Base-by-base conservation (phyloP, 164 flowering plant genomes). In the Akebia trifoliata region DNA sequence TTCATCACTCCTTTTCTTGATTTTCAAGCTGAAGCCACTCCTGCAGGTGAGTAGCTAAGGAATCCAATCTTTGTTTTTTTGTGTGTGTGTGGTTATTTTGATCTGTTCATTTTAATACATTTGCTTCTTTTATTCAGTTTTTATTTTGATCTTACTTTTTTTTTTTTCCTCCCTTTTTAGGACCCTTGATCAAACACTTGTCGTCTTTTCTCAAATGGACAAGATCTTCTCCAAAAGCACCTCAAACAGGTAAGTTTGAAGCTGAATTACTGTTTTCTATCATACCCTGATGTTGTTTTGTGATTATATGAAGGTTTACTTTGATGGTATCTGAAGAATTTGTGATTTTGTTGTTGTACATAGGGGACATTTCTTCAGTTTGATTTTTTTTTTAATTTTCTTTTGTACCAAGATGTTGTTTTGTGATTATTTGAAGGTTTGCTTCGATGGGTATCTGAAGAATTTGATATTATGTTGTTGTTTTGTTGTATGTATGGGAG, bases 201-300 rank as follows among this genome's bases (percentile, higher is more conserved):
- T 73, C 91, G 42, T 80, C 90, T 22, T 48, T 92, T 48, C 62
- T 89, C 61, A 86, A 80, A 62, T 89, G 93, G 98, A 77, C 84
- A 21, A 76, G 78, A 63, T 68, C 92, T 60, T 75, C 90, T 20
- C 66, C 87, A n/a, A 81, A 81, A 69, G 18, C 73, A 14, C 76
- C 92, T 36, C 87, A 75, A 57, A 73, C 86, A 71, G 98, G 98
- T 86, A 14, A 61, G 26, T 37, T 35, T 28, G 22, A 38, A 30
- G 20, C 6, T 2, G 20, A 28, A 52, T 58, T 57, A 8, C 8
- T 28, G 2, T 8, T 50, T 14, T 57, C 28, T 34, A 8, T 31
- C 21, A 26, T 46, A 15, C 54, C 54, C 61, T 50, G 54, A 54
- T 66, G 63, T 34, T 50, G 66, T 36, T 53, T 57, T 45, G 59